Percentiles rank a stretch among this genome's conserved stretches.
These are phyloP conservation scores for Strigomonas culicis DNA, from an alignment of 208 protist species.

Conservation along the genomic window DNA sequence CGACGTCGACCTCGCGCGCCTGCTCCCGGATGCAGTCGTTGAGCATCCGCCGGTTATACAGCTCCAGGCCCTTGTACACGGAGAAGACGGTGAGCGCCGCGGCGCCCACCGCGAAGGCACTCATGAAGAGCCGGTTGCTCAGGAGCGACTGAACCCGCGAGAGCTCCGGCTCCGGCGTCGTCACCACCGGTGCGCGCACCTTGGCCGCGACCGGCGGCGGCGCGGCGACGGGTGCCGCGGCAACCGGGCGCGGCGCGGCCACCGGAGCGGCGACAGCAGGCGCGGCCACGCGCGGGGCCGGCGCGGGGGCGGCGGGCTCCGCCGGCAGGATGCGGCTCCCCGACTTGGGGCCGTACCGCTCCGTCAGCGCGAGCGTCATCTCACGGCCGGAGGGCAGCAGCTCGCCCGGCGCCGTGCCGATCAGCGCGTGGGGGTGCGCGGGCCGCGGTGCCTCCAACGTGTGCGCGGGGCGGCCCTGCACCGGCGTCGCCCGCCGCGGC, in stretches of 20 bases:
- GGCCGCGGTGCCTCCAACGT: constrained; percentile 2
- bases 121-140: constrained; percentile 19
- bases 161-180: constrained; percentile 6
- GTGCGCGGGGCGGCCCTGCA: no score
- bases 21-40: constrained; percentile 22
- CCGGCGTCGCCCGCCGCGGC: no score
- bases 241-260: background rate
- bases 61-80: constrained; percentile 21
- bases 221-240: background rate
- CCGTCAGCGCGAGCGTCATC: constrained; percentile 16
- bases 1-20: constrained; percentile 16
- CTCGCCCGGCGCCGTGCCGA: background rate
- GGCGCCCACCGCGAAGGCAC: constrained; percentile 23
- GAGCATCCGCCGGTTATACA: constrained; percentile 28
- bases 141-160: constrained; percentile 10
- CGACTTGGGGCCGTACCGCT: constrained; percentile 16
- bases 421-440: background rate
- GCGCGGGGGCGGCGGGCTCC: no score
- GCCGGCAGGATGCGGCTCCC: constrained; percentile 3
- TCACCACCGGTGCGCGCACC: constrained; percentile 5
- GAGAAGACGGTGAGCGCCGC: constrained; percentile 27
- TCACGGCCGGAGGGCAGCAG: constrained; percentile 14
- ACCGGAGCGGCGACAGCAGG: background rate
- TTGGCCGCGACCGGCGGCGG: background rate
- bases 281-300: no score